Evolutionary conservation across 331 rosid species (phyloP).

Genomic region (Prunus yedoensis): DNA sequence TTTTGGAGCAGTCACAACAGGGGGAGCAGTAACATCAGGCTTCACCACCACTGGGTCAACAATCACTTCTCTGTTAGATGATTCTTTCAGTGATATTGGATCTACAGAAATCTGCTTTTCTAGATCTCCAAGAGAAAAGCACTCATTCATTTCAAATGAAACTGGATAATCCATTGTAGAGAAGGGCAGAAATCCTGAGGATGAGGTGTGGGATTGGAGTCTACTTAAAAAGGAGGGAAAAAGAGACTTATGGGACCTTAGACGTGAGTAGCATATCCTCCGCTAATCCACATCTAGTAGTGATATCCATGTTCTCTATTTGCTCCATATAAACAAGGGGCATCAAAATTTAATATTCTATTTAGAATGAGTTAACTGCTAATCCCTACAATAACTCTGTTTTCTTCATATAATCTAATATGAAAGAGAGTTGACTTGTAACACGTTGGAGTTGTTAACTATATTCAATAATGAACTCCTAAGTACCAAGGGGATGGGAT

Average conservation of each 20-base stretch:
- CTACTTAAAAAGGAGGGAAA: conserved; percentile 32
- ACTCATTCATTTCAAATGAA: conserved; percentile 23
- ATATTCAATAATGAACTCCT: neutral
- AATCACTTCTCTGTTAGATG: conserved; percentile 16
- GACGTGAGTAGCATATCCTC: conserved; percentile 40
- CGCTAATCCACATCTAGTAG: conserved; percentile 27
- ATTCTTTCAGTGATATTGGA: conserved; percentile 54
- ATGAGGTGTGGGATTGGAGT: neutral
- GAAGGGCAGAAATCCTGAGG: conserved; percentile 12
- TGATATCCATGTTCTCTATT: conserved; percentile 51
- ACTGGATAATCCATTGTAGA: conserved; percentile 24
- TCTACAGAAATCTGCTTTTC: conserved; percentile 74
- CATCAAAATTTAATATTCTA: neutral
- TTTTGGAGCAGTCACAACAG: conserved; percentile 28
- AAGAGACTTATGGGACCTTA: neutral
- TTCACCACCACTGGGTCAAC: conserved; percentile 7
- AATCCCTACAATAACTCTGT: neutral
- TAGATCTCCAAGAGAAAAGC: neutral
- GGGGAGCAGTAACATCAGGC: conserved; percentile 30
- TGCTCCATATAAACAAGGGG: neutral
- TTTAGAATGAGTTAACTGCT: neutral
- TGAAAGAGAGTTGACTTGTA: conserved; percentile 25
- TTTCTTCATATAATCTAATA: neutral
- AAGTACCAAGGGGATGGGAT: neutral
- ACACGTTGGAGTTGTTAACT: neutral